Conservation (phyloP, 2,329 filamentous ascomycete species). For the Microdochium bolleyi region DNA sequence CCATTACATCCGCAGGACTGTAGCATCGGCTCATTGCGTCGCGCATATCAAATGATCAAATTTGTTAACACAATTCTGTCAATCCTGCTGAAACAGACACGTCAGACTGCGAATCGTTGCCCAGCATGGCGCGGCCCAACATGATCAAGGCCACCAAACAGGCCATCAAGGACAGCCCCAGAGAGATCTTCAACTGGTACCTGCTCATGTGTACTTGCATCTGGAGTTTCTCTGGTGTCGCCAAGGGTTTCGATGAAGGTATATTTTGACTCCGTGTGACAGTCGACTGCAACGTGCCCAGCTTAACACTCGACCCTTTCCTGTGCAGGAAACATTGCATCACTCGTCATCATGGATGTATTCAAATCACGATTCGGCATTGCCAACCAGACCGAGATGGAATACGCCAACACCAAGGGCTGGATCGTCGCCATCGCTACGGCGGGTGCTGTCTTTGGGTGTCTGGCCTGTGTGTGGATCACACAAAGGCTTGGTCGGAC, state of each 20-base stretch:
- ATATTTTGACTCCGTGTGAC: no score
- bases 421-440: constrained; percentile 23
- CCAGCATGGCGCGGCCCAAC: neutral
- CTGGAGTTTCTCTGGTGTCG: constrained; percentile 19
- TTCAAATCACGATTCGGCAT: constrained; percentile 17
- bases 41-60: no score
- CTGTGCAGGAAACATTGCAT: constrained; percentile 17
- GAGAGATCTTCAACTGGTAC: constrained; percentile 20
- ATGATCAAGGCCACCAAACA: constrained; percentile 16
- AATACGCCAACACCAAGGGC: constrained; percentile 19
- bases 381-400: constrained; percentile 10
- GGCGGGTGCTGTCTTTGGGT: constrained; percentile 19
- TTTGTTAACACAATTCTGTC: no score
- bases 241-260: constrained; percentile 22
- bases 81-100: neutral
- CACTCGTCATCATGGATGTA: constrained; percentile 16
- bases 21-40: no score
- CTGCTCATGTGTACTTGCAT: constrained; percentile 14
- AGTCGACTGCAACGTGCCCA: neutral
- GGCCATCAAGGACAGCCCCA: constrained; percentile 15
- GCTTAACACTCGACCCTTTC: neutral
- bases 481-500: constrained; percentile 14
- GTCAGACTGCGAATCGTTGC: neutral
- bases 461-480: constrained; percentile 14
- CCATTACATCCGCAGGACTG: no score